phyloP scores from a whole-genome alignment of 495 filamentous ascomycete genomes.

The Pyrenopolyporus hunteri region DNA sequence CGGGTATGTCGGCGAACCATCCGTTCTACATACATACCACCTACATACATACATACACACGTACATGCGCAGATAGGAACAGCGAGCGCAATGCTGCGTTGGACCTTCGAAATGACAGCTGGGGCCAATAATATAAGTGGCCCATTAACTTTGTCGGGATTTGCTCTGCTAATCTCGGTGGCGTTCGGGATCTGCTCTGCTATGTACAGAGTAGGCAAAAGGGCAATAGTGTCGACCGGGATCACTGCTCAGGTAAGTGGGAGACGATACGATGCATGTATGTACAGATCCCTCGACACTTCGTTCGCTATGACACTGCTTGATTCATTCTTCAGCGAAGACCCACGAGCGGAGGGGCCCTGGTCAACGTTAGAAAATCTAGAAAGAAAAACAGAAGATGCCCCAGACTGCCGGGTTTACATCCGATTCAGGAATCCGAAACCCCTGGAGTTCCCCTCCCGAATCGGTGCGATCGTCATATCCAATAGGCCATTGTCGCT shows the following conservation, averaged over 20 bases:
- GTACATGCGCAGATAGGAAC: constrained; percentile 6
- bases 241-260: constrained; percentile 10
- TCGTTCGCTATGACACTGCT: constrained; percentile 16
- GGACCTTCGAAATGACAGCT: constrained; percentile 27
- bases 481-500: constrained; percentile 24
- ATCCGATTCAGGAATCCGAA: constrained; percentile 45
- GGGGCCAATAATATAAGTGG: constrained; percentile 35
- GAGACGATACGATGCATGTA: constrained; percentile 16
- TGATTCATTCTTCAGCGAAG: constrained; percentile 35
- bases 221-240: constrained; percentile 15
- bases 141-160: constrained; percentile 19
- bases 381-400: constrained; percentile 36
- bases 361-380: constrained; percentile 27
- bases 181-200: constrained; percentile 27
- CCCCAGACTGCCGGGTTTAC: constrained; percentile 43
- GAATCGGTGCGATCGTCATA: constrained; percentile 39
- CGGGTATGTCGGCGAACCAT: constrained; percentile 24
- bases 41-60: constrained; percentile 1
- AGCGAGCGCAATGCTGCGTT: constrained; percentile 30
- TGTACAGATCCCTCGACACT: constrained; percentile 19
- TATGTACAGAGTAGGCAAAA: too few relatives aligned
- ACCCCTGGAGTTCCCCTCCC: constrained; percentile 33
- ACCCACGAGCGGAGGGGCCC: constrained; percentile 29
- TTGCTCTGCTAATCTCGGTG: constrained; percentile 25
- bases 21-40: constrained; percentile 13